Base-by-base conservation (phyloP, 768 basidiomycete genomes). In the Plicaturopsis crispa region DNA sequence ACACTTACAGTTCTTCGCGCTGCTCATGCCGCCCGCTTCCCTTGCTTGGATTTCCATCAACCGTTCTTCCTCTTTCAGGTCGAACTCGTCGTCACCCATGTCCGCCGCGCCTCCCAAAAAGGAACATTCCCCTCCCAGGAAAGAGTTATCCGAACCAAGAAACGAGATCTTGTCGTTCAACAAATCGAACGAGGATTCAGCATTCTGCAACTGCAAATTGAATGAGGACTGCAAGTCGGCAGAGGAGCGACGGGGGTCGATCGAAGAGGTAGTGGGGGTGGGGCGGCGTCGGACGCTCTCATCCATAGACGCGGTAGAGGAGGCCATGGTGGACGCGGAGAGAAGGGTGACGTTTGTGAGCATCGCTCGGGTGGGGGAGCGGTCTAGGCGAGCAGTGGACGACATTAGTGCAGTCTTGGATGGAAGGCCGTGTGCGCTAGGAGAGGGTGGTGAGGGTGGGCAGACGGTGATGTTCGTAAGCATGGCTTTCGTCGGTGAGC, bases 91-190 rank as follows among this genome's bases (percentile, higher is more conserved):
- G n/a, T n/a, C n/a, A n/a, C n/a, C n/a, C n/a, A n/a, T n/a, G n/a
- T n/a, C n/a, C n/a, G n/a, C n/a, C n/a, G n/a, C n/a, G n/a, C n/a
- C n/a, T n/a, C n/a, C n/a, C n/a, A n/a, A n/a, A n/a, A n/a, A n/a
- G n/a, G n/a, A n/a, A n/a, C n/a, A n/a, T n/a, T n/a, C n/a, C n/a
- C n/a, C n/a, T n/a, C n/a, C n/a, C n/a, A n/a, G n/a, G n/a, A 28
- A 28, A 14, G 26, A 28, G 14, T 28, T 28, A 28, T 28, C 26
- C 26, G 14, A 28, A 14, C 26, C 26, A 28, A 72, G 60, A 43
- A 73, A 69, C 0, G 72, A 73, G 35, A 74, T 62, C 38, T 65
- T 68, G 48, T 75, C 73, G 40, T 70, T 73, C 38, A 76, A 48
- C 24, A 76, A 45, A 47, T 76, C 72, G 47, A 74, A 75, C 23